phyloP scores from a whole-genome alignment of 192 early-diverging fungal species.

The Podila epicladia region DNA sequence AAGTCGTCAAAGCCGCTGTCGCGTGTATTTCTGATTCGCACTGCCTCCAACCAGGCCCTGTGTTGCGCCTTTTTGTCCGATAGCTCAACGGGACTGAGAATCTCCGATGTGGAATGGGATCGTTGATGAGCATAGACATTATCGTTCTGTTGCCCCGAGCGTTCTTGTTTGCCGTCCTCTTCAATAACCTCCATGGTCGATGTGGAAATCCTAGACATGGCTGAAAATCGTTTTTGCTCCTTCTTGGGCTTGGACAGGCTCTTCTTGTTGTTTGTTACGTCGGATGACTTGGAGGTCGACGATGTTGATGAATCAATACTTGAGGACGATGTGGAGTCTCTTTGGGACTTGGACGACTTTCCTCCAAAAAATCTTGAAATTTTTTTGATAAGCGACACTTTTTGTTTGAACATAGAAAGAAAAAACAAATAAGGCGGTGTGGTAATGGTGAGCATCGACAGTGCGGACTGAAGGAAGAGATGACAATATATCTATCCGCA shows the following conservation, averaged over 20 bases:
- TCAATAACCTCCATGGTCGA: slow-evolving; percentile 17
- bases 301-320: not conserved
- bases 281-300: not conserved
- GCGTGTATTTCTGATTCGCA: slow-evolving; percentile 5
- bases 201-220: not conserved
- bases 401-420: not conserved
- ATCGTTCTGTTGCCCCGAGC: not conserved
- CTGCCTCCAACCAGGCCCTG: not conserved
- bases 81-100: not conserved
- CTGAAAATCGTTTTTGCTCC: not conserved
- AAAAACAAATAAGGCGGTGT: not conserved
- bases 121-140: slow-evolving; percentile 4
- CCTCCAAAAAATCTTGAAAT: slow-evolving; percentile 27
- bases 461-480: not conserved
- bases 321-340: not conserved
- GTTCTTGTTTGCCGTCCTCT: slow-evolving; percentile 5
- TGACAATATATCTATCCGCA: not conserved
- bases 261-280: not conserved
- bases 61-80: too few relatives aligned
- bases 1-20: slow-evolving; percentile 26
- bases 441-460: too few relatives aligned
- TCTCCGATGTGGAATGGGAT: slow-evolving; percentile 6
- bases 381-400: slow-evolving; percentile 21
- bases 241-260: not conserved
- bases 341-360: slow-evolving; percentile 8